A percentile compares a stretch with the other conserved stretches of the same genome.
Evolutionary conservation across 2,329 filamentous ascomycete genomes (phyloP).

Genomic region (Cladorrhinum sp.): DNA sequence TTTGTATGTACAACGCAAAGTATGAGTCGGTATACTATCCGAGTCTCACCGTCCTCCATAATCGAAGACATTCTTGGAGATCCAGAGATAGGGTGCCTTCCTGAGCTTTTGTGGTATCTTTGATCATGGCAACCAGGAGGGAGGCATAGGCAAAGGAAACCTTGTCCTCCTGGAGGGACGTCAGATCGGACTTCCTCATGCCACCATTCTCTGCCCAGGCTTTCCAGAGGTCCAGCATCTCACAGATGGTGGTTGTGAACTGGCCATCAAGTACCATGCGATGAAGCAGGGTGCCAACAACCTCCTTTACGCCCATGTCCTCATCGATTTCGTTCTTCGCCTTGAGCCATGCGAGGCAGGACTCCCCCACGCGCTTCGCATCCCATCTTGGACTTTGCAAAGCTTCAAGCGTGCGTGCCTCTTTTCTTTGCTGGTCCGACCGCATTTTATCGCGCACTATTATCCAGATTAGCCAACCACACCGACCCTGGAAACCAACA

Average conservation of each 20-base stretch:
- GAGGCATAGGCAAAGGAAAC: conserved; percentile 47
- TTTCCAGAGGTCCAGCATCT: conserved; percentile 51
- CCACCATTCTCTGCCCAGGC: conserved; percentile 55
- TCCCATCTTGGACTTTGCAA: conserved; percentile 55
- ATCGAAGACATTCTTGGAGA: conserved; percentile 52
- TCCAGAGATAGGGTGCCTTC: conserved; percentile 51
- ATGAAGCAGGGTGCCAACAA: conserved; percentile 47
- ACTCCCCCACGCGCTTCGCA: conserved; percentile 43
- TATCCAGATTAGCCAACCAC: background rate
- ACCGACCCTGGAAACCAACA: too few species aligned
- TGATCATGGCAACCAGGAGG: conserved; percentile 47
- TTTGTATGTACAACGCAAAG: background rate
- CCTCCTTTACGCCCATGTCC: conserved; percentile 36
- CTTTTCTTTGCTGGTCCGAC: conserved; percentile 40
- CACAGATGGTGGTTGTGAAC: conserved; percentile 40
- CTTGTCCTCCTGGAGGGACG: conserved; percentile 37
- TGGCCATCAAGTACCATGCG: conserved; percentile 50
- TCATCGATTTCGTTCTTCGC: conserved; percentile 22
- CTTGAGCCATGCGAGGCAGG: conserved; percentile 45
- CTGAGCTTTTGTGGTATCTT: conserved; percentile 42
- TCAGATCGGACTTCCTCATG: conserved; percentile 47
- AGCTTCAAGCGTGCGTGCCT: conserved; percentile 48
- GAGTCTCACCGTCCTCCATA: conserved; percentile 53
- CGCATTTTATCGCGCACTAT: conserved; percentile 43
- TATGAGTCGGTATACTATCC: conserved; percentile 34